Evolutionary conservation across 1,284 basidiomycete genomes (phyloP).

Genomic region (Leccinum subatratum): DNA sequence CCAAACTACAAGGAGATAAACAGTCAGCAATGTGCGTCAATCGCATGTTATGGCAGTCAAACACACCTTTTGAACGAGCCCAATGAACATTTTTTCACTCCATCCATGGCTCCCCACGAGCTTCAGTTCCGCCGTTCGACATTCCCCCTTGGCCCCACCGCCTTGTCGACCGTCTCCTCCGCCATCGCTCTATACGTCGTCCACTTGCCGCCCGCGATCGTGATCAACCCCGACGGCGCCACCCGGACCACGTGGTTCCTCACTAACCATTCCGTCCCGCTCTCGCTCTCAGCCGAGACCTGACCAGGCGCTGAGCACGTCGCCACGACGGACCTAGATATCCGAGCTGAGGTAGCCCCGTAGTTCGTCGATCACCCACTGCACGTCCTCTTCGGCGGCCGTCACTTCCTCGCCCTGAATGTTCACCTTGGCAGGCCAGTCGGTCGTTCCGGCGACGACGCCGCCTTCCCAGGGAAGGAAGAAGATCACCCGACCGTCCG

Average conservation of each 20-base stretch:
- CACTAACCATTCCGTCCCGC: conserved; percentile 84
- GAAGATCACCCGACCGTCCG: conserved; percentile 97
- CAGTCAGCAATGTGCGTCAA: conserved; percentile 4
- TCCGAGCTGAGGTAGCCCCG: conserved; percentile 86
- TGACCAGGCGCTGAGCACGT: conserved; percentile 94
- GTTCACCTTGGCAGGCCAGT: conserved; percentile 75
- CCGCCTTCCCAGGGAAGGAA: conserved; percentile 99
- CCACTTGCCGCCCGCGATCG: conserved; percentile 98
- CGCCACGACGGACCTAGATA: conserved; percentile 91
- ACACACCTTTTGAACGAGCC: conserved; percentile 81
- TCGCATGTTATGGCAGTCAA: not conserved
- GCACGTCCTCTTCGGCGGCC: conserved; percentile 90
- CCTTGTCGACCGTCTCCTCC: conserved; percentile 89
- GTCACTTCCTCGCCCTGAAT: conserved; percentile 60
- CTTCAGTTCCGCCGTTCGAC: conserved; percentile 78
- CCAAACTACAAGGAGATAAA: conserved; percentile 55
- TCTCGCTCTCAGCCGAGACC: conserved; percentile 70
- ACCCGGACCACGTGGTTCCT: conserved; percentile 94
- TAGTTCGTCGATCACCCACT: conserved; percentile 94
- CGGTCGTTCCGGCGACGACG: conserved; percentile 96
- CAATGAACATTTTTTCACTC: conserved; percentile 96
- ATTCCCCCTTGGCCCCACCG: conserved; percentile 66
- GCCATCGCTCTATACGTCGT: conserved; percentile 98
- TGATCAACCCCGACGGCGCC: conserved; percentile 77
- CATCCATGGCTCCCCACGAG: conserved; percentile 93